Evolutionary conservation across 2,329 filamentous ascomycete species (phyloP), one percentile per base, ranked within the genome.

Genomic region (Penicillium sp.): DNA sequence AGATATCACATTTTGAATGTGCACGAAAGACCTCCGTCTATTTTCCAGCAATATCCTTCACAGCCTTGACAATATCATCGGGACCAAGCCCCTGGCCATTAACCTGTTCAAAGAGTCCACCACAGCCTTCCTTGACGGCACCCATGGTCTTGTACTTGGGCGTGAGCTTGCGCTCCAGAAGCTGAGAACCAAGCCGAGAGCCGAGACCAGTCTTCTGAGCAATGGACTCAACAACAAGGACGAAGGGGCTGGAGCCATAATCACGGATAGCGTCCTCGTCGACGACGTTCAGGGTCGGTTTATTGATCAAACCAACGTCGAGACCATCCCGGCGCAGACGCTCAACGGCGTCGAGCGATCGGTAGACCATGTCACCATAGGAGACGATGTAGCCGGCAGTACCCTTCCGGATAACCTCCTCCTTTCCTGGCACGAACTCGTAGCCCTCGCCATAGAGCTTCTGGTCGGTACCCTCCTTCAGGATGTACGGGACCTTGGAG

Each of bases 281-380:
- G 16, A 77, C 72, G 1, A 73, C 61, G 53, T 77, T 77, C 10
- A 77, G 67, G 1, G 75, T 77, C 1, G 73, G 69, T 59, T 77
- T 77, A 67, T 77, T 77, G 58, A 77, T 64, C 33, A 77, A 62
- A 53, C 75, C 75, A 2, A 77, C 65, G 49, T 77, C 73, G 0
- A 77, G 58, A 33, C 75, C 75, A 19, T 73, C 67, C 51, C 70
- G 60, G 22, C 74, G 72, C 31, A 77, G 69, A 24, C 67, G 63
- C 63, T 77, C 75, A 33, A 77, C 74, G 0, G 75, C 75, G 44
- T 77, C 75, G 6, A 77, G 59, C 0, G 75, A 73, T 18, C 75
- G 75, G 65, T 77, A 77, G 41, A 77, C 63, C 75, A 77, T 76
- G 54, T 77, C 75, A 22, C 75, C 75, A 47, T 74, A 77, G 1